Evolutionary conservation across 768 basidiomycete species (phyloP).

Genomic region (Plicaturopsis crispa): DNA sequence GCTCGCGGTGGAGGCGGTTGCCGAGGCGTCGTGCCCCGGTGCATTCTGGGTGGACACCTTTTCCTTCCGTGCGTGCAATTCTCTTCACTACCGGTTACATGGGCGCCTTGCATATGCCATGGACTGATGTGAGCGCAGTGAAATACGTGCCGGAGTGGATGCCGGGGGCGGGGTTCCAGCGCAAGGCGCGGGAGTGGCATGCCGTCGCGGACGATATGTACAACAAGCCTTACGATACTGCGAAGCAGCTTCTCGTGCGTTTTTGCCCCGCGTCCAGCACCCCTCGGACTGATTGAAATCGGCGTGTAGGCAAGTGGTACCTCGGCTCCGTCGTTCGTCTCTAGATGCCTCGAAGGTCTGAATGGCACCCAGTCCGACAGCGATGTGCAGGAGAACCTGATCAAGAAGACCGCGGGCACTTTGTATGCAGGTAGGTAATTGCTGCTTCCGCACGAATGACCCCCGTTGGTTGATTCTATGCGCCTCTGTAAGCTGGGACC

Average conservation of each 20-base stretch:
- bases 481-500: slow-evolving; percentile 15
- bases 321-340: too few species aligned
- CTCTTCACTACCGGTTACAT: too few species aligned
- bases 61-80: slow-evolving; percentile 20
- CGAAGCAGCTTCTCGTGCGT: too few species aligned
- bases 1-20: slow-evolving; percentile 18
- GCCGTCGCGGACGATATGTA: slow-evolving; percentile 14
- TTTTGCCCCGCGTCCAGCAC: too few species aligned
- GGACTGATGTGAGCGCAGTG: slow-evolving; percentile 16
- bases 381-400: neutral
- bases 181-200: slow-evolving; percentile 16
- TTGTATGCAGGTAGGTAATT: neutral
- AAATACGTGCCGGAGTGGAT: slow-evolving; percentile 24
- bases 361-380: too few species aligned
- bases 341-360: too few species aligned
- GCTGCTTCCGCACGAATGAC: too few species aligned
- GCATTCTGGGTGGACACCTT: slow-evolving; percentile 26
- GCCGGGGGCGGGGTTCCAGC: slow-evolving; percentile 23
- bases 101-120: neutral
- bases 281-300: too few species aligned
- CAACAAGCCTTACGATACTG: slow-evolving; percentile 19
- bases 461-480: neutral
- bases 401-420: slow-evolving; percentile 3
- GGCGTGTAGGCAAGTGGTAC: neutral
- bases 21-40: slow-evolving; percentile 18